Evolutionary conservation across 75 land plant species (phyloP).

Genomic region (Pinus taeda): DNA sequence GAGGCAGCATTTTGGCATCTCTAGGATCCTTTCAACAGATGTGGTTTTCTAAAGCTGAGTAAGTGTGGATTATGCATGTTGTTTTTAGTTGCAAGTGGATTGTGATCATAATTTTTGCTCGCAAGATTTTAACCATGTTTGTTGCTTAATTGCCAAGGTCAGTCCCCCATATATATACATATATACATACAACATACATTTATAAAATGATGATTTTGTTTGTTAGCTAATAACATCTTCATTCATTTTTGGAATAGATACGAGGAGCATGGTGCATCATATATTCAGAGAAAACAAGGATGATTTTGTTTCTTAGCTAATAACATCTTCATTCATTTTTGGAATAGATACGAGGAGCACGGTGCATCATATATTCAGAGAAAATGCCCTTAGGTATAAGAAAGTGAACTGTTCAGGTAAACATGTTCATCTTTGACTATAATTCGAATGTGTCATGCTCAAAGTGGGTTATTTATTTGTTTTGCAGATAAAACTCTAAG

Average conservation of each 20-base stretch:
- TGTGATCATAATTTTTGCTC: neutral
- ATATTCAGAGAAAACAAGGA: conserved; percentile 67
- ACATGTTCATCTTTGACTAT: no score
- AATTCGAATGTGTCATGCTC: no score
- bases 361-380: conserved; percentile 88
- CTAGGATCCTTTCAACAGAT: conserved; percentile 97
- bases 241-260: conserved; percentile 38
- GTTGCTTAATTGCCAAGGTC: neutral
- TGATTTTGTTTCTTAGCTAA: neutral
- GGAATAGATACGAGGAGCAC: conserved; percentile 83
- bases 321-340: neutral
- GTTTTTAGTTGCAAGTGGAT: neutral
- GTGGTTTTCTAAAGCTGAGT: conserved; percentile 99
- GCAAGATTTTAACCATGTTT: neutral
- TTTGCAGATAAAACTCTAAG: no score
- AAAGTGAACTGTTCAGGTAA: neutral
- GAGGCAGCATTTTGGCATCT: conserved; percentile 94
- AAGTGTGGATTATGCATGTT: conserved; percentile 20
- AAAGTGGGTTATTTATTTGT: no score
- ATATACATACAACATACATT: neutral
- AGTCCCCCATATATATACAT: neutral
- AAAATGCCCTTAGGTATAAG: conserved; percentile 61
- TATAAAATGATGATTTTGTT: neutral
- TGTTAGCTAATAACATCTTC: neutral
- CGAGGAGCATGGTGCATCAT: conserved; percentile 90